Conservation (phyloP, 225 moss, liverwort and hornwort genomes). For the Neckera pumila region DNA sequence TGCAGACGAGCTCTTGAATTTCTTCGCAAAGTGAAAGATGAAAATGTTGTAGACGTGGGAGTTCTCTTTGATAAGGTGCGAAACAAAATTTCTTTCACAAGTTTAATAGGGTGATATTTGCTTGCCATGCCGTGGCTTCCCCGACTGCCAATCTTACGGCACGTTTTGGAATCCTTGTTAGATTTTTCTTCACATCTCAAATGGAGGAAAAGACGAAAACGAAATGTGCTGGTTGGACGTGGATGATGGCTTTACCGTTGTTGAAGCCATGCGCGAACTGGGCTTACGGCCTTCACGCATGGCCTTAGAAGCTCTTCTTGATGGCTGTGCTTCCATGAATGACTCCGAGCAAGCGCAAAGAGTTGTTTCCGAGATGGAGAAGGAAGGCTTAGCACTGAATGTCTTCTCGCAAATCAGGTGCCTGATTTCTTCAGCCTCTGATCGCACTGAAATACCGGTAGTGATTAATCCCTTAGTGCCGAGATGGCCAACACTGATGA, state of each 20-base stretch:
- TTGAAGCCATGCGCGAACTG: slow-evolving; percentile 50
- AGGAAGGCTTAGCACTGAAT: slow-evolving; percentile 48
- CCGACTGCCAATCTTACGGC: neutral
- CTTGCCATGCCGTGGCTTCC: neutral
- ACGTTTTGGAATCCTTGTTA: neutral
- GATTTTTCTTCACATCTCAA: slow-evolving; percentile 66
- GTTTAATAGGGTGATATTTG: neutral
- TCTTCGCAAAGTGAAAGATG: slow-evolving; percentile 43
- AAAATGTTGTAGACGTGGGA: slow-evolving; percentile 46
- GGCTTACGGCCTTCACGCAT: slow-evolving; percentile 55
- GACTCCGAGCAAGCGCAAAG: slow-evolving; percentile 52
- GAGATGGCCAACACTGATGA: neutral
- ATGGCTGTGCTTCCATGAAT: slow-evolving; percentile 46
- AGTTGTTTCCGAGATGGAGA: slow-evolving; percentile 67
- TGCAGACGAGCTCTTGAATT: slow-evolving; percentile 53
- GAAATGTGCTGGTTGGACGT: slow-evolving; percentile 49
- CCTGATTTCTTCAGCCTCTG: neutral
- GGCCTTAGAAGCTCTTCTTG: slow-evolving; percentile 63
- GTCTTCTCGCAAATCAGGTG: slow-evolving; percentile 74
- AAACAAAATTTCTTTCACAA: neutral
- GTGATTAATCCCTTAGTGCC: neutral
- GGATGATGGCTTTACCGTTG: slow-evolving; percentile 56
- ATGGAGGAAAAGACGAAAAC: slow-evolving; percentile 43
- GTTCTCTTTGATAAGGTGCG: slow-evolving; percentile 67
- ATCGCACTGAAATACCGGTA: neutral